Evolutionary conservation across 23 red algal species (phyloP).

Genomic region (Gracilariopsis chorda): DNA sequence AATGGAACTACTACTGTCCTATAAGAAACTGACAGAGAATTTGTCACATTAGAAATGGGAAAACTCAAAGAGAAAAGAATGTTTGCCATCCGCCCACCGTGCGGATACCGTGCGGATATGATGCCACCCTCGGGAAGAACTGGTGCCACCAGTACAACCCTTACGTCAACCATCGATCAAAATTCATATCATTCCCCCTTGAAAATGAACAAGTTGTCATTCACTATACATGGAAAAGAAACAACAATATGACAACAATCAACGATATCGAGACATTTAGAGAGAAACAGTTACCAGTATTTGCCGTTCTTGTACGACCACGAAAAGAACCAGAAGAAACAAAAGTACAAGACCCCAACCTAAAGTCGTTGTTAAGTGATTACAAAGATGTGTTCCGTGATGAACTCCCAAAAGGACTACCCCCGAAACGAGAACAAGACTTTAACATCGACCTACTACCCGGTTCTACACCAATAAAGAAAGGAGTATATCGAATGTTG

Average conservation of each 20-base stretch:
- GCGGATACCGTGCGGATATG: background rate
- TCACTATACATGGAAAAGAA: background rate
- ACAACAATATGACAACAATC: background rate
- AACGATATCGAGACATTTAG: background rate
- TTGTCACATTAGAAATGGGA: background rate
- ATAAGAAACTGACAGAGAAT: background rate
- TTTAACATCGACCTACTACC: background rate
- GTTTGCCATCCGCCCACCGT: background rate
- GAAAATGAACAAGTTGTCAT: background rate
- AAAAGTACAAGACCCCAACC: background rate
- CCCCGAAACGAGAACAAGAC: conserved; percentile 4
- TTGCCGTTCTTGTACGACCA: background rate
- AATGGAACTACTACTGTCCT: background rate
- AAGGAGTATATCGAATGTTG: background rate
- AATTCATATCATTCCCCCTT: background rate
- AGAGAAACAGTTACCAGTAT: background rate
- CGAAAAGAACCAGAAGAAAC: background rate
- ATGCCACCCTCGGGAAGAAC: conserved; percentile 13
- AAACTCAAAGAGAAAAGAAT: background rate
- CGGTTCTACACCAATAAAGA: conserved; percentile 17
- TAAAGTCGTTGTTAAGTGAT: background rate
- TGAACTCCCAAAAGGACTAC: conserved; percentile 9
- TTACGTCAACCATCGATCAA: background rate
- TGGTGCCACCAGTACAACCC: background rate
- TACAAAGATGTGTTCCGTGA: background rate